Base-by-base conservation (phyloP, 2,329 filamentous ascomycete genomes). In the Chrysosphaeria jannelii region DNA sequence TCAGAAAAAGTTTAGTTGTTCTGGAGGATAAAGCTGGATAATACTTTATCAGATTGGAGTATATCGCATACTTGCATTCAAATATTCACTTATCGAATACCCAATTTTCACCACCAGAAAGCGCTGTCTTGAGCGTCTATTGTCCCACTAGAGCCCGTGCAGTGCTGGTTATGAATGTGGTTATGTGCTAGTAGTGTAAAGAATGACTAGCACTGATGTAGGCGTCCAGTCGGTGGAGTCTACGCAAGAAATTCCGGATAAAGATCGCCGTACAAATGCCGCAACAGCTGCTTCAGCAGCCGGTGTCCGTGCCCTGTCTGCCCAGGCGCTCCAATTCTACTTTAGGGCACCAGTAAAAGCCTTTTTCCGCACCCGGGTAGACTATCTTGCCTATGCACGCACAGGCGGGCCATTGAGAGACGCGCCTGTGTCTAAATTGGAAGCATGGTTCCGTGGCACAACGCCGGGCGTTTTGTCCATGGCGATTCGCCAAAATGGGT, bases 291-390 rank as follows among this genome's bases (percentile, higher is more conserved):
- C 74, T n/a, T 78, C 74, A 12, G 78, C 78, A 4, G 78, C 78
- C 12, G 63, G 74, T 19, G 71, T 78, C 31, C 69, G 79, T 22
- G 79, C 78, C 14, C 43, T 90, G 30, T 79, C 69, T 34, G 70
- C 75, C 6, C 71, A 88, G 39, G 53, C 76, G 35, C 58, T 90
- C 25, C 68, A 76, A 13, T 90, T 90, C 36, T 91, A 89, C 46
- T 91, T 90, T 39, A 57, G 78, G 27, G 75, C 76, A 0, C 79
- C 79, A 1, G 71, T 78, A 25, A 90, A 90, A 45, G 72, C 78
- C 10, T 91, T 91, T 40, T 89, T 91, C 45, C 62, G 75, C 29
- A 79, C 74, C 2, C 53, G 79, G 28, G 76, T 91, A 31, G 79
- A 91, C 48, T 90, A 78, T 33, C 50, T 63, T 10, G 56, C 56